Evolutionary conservation across 2,329 filamentous ascomycete genomes (phyloP).

Genomic region (Alternaria angustiovoidea): DNA sequence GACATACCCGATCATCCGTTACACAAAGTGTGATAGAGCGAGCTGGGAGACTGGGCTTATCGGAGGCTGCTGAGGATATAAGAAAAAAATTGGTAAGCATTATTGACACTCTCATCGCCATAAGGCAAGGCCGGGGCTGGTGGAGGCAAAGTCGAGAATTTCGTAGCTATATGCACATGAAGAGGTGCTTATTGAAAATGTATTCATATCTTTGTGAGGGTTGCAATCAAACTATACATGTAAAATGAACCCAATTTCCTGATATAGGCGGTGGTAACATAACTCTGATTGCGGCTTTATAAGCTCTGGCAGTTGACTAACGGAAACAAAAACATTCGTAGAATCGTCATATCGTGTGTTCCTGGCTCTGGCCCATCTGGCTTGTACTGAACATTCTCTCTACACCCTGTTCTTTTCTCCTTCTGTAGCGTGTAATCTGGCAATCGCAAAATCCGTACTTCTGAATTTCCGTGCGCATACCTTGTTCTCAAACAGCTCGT

Average conservation of each 20-base stretch:
- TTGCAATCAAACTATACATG: too few relatives aligned
- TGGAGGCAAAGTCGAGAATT: background rate
- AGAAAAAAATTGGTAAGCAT: background rate
- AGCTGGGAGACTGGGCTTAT: background rate
- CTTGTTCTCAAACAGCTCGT: slow-evolving; percentile 74
- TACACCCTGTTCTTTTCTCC: background rate
- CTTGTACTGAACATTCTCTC: accelerated
- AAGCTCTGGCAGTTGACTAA: too few relatives aligned
- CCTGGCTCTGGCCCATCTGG: background rate
- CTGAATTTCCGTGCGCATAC: slow-evolving; percentile 29
- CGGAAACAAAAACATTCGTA: background rate
- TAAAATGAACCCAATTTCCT: background rate
- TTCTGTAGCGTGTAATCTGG: too few relatives aligned
- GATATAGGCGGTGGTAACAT: accelerated
- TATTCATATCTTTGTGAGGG: background rate
- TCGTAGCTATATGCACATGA: background rate
- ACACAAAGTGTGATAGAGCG: background rate
- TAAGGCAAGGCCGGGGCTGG: background rate
- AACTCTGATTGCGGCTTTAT: background rate
- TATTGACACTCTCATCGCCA: background rate
- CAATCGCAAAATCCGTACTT: background rate
- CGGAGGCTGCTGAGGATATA: background rate
- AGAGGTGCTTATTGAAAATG: background rate
- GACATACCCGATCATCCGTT: background rate
- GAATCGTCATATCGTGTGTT: background rate